phyloP scores from a whole-genome alignment of 768 basidiomycete genomes.

The Pleurotus tuoliensis region DNA sequence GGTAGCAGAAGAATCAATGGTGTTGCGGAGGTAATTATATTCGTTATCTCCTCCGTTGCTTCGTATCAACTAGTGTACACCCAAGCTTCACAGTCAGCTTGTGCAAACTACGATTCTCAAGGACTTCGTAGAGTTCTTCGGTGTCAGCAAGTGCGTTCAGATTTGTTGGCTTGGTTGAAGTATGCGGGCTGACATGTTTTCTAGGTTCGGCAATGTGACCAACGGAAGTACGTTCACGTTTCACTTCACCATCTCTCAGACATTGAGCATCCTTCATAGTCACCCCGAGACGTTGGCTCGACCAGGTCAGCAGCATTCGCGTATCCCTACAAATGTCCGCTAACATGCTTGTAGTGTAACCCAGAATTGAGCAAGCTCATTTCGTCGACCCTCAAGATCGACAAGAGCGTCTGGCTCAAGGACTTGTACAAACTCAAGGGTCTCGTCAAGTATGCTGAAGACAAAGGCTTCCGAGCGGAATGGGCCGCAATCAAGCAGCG shows the following conservation, averaged over 20 bases:
- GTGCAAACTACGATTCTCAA: conserved; percentile 80
- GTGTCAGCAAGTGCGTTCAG: conserved; percentile 66
- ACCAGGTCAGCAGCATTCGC: conserved; percentile 45
- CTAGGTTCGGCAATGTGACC: conserved; percentile 82
- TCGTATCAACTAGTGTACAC: too few species aligned
- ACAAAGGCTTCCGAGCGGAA: conserved; percentile 68
- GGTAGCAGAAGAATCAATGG: conserved; percentile 89
- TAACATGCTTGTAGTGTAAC: conserved; percentile 69
- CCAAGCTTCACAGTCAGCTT: conserved; percentile 77
- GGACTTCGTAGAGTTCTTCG: conserved; percentile 93
- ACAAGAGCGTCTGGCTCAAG: conserved; percentile 81
- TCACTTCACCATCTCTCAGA: background rate
- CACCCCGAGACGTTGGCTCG: conserved; percentile 91
- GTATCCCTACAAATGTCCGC: background rate
- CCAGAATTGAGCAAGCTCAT: conserved; percentile 83
- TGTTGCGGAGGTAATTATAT: conserved; percentile 71
- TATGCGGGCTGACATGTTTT: background rate
- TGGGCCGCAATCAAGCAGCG: conserved; percentile 85
- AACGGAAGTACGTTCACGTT: conserved; percentile 72
- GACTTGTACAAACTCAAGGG: conserved; percentile 75
- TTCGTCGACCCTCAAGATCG: conserved; percentile 71
- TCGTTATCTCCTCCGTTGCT: too few species aligned
- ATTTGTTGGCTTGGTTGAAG: background rate
- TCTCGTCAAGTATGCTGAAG: conserved; percentile 68
- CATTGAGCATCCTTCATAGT: conserved; percentile 34